A percentile compares a stretch with the other conserved stretches of the same genome.
These are phyloP conservation scores for Xylariaceae sp. DNA, from an alignment of 2,329 filamentous ascomycete species.

Conservation along the genomic window DNA sequence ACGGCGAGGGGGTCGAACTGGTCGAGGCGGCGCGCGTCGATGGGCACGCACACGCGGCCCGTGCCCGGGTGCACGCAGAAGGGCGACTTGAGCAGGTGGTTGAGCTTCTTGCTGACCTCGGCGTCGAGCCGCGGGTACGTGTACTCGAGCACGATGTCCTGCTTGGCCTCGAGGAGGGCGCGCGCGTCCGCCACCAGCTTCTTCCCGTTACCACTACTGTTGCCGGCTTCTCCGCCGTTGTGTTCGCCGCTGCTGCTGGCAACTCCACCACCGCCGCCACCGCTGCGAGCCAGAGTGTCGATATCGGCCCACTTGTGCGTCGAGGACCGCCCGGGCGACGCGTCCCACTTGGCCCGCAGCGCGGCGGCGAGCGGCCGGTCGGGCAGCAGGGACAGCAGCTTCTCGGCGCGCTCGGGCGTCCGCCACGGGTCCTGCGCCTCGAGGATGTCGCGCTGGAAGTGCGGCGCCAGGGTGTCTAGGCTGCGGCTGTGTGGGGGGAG, in stretches of 20 bases:
- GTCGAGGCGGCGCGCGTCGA: conserved; percentile 66
- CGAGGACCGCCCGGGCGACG: conserved; percentile 68
- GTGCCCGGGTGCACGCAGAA: conserved; percentile 96
- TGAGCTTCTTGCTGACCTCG: conserved; percentile 94
- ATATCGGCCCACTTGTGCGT: conserved; percentile 91
- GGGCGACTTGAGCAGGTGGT: conserved; percentile 94
- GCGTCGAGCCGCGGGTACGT: conserved; percentile 96
- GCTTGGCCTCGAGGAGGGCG: conserved; percentile 78
- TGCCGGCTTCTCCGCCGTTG: too few species aligned
- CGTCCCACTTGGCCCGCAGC: conserved; percentile 84
- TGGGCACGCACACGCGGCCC: conserved; percentile 89
- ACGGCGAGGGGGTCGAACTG: conserved; percentile 81
- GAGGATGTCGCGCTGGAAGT: conserved; percentile 80
- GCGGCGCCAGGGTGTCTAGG: conserved; percentile 71
- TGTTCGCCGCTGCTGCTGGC: too few species aligned
- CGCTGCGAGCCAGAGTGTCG: conserved; percentile 71
- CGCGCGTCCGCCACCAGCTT: conserved; percentile 54
- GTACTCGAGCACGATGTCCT: conserved; percentile 94
- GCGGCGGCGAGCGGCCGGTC: conserved; percentile 71
- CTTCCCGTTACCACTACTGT: too few species aligned
- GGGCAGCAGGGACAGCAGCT: conserved; percentile 76
- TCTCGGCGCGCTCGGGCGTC: conserved; percentile 60
- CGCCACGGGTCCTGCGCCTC: conserved; percentile 81
- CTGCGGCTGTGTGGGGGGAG: conserved; percentile 51
- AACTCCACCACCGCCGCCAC: too few species aligned